Evolutionary conservation across 805 yeast genomes (phyloP).

Genomic region (Teunomyces funiuensis): DNA sequence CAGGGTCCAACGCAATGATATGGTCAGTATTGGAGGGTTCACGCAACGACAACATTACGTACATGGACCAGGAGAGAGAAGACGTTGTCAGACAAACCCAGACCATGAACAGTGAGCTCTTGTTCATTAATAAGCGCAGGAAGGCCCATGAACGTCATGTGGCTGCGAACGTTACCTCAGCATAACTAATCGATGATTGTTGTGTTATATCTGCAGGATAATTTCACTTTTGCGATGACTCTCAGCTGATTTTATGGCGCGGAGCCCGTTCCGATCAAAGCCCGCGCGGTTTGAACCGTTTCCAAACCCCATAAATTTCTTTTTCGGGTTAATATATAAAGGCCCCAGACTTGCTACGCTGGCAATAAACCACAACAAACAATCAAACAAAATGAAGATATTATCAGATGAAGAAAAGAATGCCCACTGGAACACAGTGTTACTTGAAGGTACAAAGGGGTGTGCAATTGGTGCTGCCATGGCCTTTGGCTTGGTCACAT

Average conservation of each 20-base stretch:
- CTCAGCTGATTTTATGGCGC: slow-evolving; percentile 1
- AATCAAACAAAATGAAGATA: slow-evolving; percentile 32
- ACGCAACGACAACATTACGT: background rate
- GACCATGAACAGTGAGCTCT: slow-evolving; percentile 42
- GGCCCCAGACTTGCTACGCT: background rate
- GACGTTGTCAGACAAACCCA: slow-evolving; percentile 11
- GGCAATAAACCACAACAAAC: background rate
- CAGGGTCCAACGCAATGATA: slow-evolving; percentile 34
- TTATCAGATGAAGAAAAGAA: slow-evolving; percentile 36
- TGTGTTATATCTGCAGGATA: too few relatives aligned
- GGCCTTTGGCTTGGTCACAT: slow-evolving; percentile 31
- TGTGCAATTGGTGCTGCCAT: slow-evolving; percentile 32
- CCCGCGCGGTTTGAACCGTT: slow-evolving; percentile 1
- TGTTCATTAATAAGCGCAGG: slow-evolving; percentile 52
- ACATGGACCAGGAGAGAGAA: slow-evolving; percentile 10
- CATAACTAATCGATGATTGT: too few relatives aligned
- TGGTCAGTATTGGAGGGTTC: slow-evolving; percentile 17
- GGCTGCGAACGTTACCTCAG: too few relatives aligned
- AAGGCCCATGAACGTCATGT: background rate
- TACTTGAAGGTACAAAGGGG: slow-evolving; percentile 40
- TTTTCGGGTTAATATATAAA: slow-evolving; percentile 1
- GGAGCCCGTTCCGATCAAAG: background rate
- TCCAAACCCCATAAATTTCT: slow-evolving; percentile 4
- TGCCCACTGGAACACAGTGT: slow-evolving; percentile 36
- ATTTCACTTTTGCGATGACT: background rate